phyloP scores from a whole-genome alignment of 2,329 filamentous ascomycete species.

The Dothistroma septosporum region DNA sequence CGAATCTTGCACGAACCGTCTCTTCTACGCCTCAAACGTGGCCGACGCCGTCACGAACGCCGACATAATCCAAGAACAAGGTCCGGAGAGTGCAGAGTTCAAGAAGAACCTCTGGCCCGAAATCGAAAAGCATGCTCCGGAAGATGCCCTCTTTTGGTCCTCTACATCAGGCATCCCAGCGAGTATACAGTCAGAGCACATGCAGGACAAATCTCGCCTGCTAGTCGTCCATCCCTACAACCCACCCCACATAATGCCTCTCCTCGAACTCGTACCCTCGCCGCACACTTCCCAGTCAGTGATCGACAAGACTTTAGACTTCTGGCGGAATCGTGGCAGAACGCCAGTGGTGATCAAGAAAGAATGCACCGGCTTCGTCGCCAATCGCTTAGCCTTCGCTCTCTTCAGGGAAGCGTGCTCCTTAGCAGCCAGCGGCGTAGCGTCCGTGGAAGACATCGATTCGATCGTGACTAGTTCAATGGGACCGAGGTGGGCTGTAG shows the following conservation, averaged over 20 bases:
- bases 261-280: slow-evolving; percentile 56
- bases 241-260: slow-evolving; percentile 58
- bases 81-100: slow-evolving; percentile 51
- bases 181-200: slow-evolving; percentile 44
- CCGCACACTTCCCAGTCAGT: slow-evolving; percentile 39
- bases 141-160: slow-evolving; percentile 52
- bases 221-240: slow-evolving; percentile 60
- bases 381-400: slow-evolving; percentile 56
- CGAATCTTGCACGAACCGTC: slow-evolving; percentile 23
- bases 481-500: slow-evolving; percentile 54
- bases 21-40: slow-evolving; percentile 40
- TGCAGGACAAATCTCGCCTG: slow-evolving; percentile 45
- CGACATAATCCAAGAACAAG: slow-evolving; percentile 57
- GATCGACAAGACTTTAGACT: slow-evolving; percentile 42
- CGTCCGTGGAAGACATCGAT: slow-evolving; percentile 52
- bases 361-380: slow-evolving; percentile 55
- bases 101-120: slow-evolving; percentile 52
- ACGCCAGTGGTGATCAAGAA: slow-evolving; percentile 50
- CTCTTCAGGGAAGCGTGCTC: slow-evolving; percentile 54
- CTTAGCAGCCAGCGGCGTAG: slow-evolving; percentile 52
- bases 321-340: slow-evolving; percentile 43
- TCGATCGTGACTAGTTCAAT: slow-evolving; percentile 49
- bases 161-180: slow-evolving; percentile 57
- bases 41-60: slow-evolving; percentile 44
- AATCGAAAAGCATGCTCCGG: slow-evolving; percentile 46